A percentile compares a stretch with the other conserved stretches of the same genome.
These are phyloP conservation scores for Monosporascus sp. DNA, from an alignment of 2,329 filamentous ascomycete species.

Conservation along the genomic window DNA sequence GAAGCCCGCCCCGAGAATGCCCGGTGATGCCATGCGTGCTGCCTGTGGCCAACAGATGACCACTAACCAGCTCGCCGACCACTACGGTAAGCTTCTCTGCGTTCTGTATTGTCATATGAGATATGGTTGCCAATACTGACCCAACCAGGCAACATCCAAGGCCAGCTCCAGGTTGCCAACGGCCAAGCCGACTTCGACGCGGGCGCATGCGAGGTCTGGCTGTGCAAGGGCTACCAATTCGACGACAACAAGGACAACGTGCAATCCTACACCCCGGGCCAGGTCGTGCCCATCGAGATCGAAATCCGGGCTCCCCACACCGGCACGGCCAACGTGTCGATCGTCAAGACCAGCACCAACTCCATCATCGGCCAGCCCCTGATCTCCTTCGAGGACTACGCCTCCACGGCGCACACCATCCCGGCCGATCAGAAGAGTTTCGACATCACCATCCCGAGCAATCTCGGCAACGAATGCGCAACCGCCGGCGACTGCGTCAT, in stretches of 20 bases:
- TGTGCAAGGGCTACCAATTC: constrained; percentile 55
- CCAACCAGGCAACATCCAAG: constrained; percentile 43
- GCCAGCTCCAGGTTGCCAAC: constrained; percentile 43
- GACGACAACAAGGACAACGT: constrained; percentile 48
- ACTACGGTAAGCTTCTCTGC: constrained; percentile 33
- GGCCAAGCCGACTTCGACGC: constrained; percentile 43
- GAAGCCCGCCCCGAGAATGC: constrained; percentile 41
- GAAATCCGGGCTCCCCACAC: constrained; percentile 48
- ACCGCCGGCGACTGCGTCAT: constrained; percentile 43
- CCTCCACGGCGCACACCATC: constrained; percentile 37
- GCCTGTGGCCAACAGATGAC: constrained; percentile 51
- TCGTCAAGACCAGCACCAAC: constrained; percentile 45
- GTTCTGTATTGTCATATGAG: neutral
- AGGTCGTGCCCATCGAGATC: constrained; percentile 38
- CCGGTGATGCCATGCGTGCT: constrained; percentile 44
- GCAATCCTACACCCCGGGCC: constrained; percentile 44
- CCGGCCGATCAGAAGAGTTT: constrained; percentile 42
- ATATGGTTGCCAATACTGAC: neutral
- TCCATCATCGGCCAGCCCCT: constrained; percentile 42
- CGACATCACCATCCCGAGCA: constrained; percentile 47
- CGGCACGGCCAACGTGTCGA: constrained; percentile 49
- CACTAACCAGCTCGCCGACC: constrained; percentile 47
- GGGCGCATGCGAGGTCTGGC: constrained; percentile 44
- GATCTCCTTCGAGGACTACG: constrained; percentile 44
- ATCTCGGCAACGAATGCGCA: constrained; percentile 38